Conservation (phyloP, 345 rosid genomes). For the Linum usitatissimum region DNA sequence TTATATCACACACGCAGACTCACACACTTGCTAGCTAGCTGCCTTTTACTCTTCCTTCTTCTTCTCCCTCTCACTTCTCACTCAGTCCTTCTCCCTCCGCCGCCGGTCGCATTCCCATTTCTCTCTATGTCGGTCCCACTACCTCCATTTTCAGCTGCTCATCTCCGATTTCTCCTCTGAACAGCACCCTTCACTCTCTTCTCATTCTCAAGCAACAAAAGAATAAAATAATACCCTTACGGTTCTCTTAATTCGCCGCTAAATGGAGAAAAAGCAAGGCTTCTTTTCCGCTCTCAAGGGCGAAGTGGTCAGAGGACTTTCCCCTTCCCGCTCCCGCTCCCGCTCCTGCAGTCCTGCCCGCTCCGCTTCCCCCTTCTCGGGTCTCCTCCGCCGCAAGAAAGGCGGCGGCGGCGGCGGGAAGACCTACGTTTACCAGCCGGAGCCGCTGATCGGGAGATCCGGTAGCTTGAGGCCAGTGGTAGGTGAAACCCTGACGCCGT, state of each 20-base stretch:
- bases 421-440: constrained; percentile 33
- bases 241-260: not conserved
- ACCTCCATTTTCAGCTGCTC: too few species aligned
- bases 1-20: not conserved
- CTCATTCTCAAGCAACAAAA: not conserved
- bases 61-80: not conserved
- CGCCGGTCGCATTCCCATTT: not conserved
- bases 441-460: constrained; percentile 52
- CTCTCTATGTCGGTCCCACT: not conserved
- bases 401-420: constrained; percentile 15
- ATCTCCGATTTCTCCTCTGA: not conserved
- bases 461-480: constrained; percentile 57
- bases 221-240: not conserved
- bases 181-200: not conserved
- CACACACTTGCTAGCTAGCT: not conserved
- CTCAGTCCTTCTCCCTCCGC: not conserved
- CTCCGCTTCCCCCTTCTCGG: constrained; percentile 38
- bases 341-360: constrained; percentile 49
- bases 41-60: not conserved
- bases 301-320: constrained; percentile 72
- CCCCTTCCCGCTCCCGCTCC: constrained; percentile 58
- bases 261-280: constrained; percentile 84
- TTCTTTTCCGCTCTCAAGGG: constrained; percentile 79
- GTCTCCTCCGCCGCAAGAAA: constrained; percentile 39
- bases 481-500: constrained; percentile 45